Evolutionary conservation across 345 rosid species (phyloP).

Genomic region (Hibiscus trionum): DNA sequence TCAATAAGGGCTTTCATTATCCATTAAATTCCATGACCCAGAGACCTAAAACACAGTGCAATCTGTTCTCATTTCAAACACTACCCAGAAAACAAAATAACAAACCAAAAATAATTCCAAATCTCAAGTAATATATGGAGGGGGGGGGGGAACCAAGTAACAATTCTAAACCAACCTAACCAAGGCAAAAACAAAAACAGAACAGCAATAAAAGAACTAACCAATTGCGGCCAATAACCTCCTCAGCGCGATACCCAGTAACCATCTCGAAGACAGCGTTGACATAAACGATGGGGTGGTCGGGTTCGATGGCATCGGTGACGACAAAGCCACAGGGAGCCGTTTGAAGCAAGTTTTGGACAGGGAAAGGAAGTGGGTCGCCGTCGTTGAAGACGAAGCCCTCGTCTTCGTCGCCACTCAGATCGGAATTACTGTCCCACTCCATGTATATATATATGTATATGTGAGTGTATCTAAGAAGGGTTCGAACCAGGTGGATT

Average conservation of each 20-base stretch:
- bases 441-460: conserved; percentile 31
- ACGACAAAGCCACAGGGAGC: conserved; percentile 84
- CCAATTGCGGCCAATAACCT: conserved; percentile 90
- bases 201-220: conserved; percentile 24
- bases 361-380: conserved; percentile 68
- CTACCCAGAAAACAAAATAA: background rate
- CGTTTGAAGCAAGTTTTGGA: conserved; percentile 56
- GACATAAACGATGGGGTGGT: conserved; percentile 79
- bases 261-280: conserved; percentile 79
- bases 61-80: background rate
- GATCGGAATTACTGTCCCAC: conserved; percentile 97
- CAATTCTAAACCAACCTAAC: background rate
- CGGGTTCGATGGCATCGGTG: conserved; percentile 76
- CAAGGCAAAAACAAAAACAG: background rate
- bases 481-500: background rate
- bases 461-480: background rate
- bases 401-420: conserved; percentile 70
- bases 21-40: background rate
- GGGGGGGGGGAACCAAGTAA: background rate
- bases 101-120: background rate
- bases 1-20: background rate
- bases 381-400: conserved; percentile 38
- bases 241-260: conserved; percentile 87
- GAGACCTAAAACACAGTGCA: background rate
- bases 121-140: background rate